Evolutionary conservation across 2,329 filamentous ascomycete genomes (phyloP), one percentile per base, ranked within the genome.

Genomic region (Cladosporium sphaerospermum): DNA sequence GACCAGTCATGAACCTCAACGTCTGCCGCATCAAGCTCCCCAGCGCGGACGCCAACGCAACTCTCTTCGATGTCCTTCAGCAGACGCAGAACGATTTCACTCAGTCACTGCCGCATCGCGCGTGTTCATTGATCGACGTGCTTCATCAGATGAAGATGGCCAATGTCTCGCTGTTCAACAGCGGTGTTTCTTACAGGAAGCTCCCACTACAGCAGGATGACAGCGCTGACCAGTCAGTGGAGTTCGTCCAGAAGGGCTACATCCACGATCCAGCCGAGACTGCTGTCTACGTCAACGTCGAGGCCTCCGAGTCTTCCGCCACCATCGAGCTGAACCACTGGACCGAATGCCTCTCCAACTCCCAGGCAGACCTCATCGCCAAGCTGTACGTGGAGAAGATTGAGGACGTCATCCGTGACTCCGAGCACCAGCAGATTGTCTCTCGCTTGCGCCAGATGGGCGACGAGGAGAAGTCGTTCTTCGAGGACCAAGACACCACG

Each of bases 11-110:
- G 34, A 55, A 55, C 28, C 36, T 52, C 14, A 48, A 52, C 14
- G 43, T 55, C 13, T 55, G 47, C 40, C 48, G 53, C 36, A 52
- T 55, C 48, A 55, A 53, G 31, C n/a, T 55, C 23, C 23, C 53
- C 1, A 19, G 34, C n/a, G 32, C 43, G 2, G 40, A 45, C 2
- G 16, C 48, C 9, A 28, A 19, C 14, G 5, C 33, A 6, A 52
- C 42, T 34, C 23, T 55, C 13, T 44, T 53, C 47, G 45, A 55
- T 6, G 48, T 44, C n/a, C 16, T 52, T 13, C 48, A 55, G 37
- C 45, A 39, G 40, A 51, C 48, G 8, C 48, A 51, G 18, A 23
- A 51, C 9, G 48, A 51, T 10, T 51, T 51, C 19, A 28, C 48
- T 9, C 40, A 42, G 10, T 44, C 48, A 8, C 33, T 51, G 16